Evolutionary conservation across 1,284 basidiomycete genomes (phyloP), one percentile per base, ranked within the genome.

Genomic region (Ceratobasidium sp.): DNA sequence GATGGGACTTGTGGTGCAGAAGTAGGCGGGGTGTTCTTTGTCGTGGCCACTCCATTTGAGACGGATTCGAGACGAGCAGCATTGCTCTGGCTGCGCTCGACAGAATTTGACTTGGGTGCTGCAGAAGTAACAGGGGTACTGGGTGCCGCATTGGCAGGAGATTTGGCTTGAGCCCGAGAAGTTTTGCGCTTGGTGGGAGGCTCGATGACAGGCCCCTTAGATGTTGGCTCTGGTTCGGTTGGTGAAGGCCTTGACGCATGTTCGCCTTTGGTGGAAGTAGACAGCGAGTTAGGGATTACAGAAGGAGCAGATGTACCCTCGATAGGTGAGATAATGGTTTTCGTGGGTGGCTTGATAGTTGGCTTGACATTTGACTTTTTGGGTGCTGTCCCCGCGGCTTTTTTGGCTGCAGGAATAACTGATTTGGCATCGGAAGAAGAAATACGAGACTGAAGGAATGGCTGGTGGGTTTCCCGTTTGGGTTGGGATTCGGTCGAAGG

Each of bases 391-490:
- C 46, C 41, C n/a, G 55, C 55, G 16, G 66, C 32, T 28, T 73
- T 73, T 30, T 73, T 73, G 26, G 44, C 54, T 32, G 66, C 73
- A 44, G 61, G 41, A 4, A 32, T 50, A 26, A 49, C 57, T 6
- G 55, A 35, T 21, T 73, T 73, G 52, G 73, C 55, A 41, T 67
- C 57, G 1, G 73, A 43, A 26, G 62, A 32, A 26, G 55, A 44
- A 35, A 70, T 61, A 46, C 73, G 73, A 69, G 73, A 23, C 55
- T 44, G 59, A 52, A 61, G 41, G 73, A 55, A 59, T 69, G 49
- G 73, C 16, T 55, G 73, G 35, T 70, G 58, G 41, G 55, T 73
- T 73, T 58, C 58, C 28, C 66, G 67, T 58, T 58, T 73, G n/a
- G 74, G 9, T 54, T 69, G 66, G n/a, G 54, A 41, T 28, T 47